Conservation (phyloP, 139 green algal genomes). For the Haematococcus lacustris region DNA sequence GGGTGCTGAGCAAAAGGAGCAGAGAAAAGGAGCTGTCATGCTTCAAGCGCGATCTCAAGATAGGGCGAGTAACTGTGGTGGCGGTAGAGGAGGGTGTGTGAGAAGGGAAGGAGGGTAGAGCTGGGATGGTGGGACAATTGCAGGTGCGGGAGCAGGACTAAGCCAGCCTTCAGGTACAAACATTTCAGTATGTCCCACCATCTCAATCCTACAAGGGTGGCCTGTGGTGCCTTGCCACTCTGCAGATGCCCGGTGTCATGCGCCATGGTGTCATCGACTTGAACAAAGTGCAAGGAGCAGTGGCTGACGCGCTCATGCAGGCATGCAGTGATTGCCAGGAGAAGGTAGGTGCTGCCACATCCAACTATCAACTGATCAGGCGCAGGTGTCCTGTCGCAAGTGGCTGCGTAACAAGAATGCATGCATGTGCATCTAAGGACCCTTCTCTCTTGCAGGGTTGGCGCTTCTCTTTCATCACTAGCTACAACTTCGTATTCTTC, state of each 20-base stretch:
- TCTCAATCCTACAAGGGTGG: too few species aligned
- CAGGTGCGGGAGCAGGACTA: too few species aligned
- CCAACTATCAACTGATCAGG: background rate
- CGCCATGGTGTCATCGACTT: background rate
- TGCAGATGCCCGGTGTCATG: background rate
- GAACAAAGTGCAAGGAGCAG: background rate
- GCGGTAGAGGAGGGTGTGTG: background rate
- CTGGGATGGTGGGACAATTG: background rate
- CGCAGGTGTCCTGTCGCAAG: background rate
- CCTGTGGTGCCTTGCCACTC: background rate
- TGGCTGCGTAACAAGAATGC: background rate
- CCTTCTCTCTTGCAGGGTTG: background rate
- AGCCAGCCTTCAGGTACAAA: background rate
- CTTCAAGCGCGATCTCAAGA: background rate
- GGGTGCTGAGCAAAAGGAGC: background rate
- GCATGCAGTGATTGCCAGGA: background rate
- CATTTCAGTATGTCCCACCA: too few species aligned
- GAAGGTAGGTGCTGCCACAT: background rate
- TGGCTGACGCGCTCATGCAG: background rate
- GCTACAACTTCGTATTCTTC: background rate
- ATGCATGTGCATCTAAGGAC: background rate
- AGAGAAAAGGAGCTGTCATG: background rate
- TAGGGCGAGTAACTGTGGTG: background rate
- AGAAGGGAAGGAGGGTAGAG: background rate
- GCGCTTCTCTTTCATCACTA: background rate